These are phyloP conservation scores for Corylus americana DNA, from an alignment of 306 rosid genomes.

Conservation along the genomic window DNA sequence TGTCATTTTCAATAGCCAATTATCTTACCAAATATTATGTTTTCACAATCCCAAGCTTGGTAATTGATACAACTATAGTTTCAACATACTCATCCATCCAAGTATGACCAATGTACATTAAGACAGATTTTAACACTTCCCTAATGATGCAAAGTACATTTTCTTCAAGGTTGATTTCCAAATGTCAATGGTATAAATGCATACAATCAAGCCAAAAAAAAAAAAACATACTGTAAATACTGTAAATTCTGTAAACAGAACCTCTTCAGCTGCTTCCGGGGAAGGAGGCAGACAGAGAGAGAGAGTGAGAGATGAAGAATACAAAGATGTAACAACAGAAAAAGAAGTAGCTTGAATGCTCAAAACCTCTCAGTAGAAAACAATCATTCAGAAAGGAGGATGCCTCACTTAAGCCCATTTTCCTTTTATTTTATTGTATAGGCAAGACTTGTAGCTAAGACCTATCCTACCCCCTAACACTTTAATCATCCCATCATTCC, in stretches of 20 bases:
- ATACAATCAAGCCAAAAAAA: no score
- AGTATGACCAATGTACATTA: neutral
- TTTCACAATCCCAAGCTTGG: neutral
- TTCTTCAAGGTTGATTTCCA: neutral
- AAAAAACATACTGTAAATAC: no score
- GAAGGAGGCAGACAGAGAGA: no score
- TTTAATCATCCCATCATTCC: no score
- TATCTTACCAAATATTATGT: neutral
- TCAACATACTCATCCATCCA: neutral
- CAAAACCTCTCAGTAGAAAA: neutral
- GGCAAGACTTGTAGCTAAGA: neutral
- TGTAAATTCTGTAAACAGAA: no score
- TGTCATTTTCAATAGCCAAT: neutral
- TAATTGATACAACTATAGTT: neutral
- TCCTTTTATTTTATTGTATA: neutral
- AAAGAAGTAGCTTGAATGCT: neutral
- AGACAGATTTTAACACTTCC: no score
- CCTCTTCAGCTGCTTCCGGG: no score
- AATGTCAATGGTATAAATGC: no score
- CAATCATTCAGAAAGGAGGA: neutral
- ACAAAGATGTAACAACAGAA: neutral
- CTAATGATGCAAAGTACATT: no score
- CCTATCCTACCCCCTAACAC: neutral
- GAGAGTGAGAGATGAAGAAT: no score
- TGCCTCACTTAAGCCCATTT: neutral